A percentile compares a stretch with the other conserved stretches of the same genome.
These are phyloP conservation scores for Camillea tinctor DNA, from an alignment of 2,329 filamentous ascomycete species.

Conservation along the genomic window DNA sequence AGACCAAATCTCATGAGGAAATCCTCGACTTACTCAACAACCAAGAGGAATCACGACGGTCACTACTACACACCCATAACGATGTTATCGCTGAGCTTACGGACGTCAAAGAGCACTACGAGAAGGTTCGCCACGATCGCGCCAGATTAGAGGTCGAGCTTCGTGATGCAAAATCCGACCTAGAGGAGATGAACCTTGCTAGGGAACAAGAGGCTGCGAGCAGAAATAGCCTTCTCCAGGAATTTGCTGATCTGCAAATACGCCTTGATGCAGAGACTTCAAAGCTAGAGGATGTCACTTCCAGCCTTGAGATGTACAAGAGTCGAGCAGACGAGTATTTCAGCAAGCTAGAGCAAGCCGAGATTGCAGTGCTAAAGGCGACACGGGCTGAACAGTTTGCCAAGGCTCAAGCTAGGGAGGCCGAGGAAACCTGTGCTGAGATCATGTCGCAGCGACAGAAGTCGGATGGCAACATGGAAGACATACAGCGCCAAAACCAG, in stretches of 20 bases:
- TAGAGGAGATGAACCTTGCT: constrained; percentile 74
- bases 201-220: constrained; percentile 86
- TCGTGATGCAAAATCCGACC: constrained; percentile 77
- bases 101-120: constrained; percentile 83
- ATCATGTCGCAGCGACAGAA: constrained; percentile 91
- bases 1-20: constrained; percentile 91
- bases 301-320: constrained; percentile 87
- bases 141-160: constrained; percentile 81
- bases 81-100: constrained; percentile 80
- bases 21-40: constrained; percentile 89
- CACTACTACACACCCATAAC: constrained; percentile 81
- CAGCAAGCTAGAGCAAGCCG: constrained; percentile 92
- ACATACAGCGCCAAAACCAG: constrained; percentile 86
- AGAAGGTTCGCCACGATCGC: constrained; percentile 80
- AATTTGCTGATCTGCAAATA: constrained; percentile 92
- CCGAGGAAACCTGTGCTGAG: constrained; percentile 84
- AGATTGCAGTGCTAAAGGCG: constrained; percentile 92
- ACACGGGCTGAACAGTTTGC: constrained; percentile 91
- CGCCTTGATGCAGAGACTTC: constrained; percentile 86
- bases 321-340: constrained; percentile 93
- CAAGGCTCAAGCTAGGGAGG: constrained; percentile 82
- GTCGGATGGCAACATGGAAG: constrained; percentile 83
- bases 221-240: constrained; percentile 83
- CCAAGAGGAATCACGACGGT: constrained; percentile 84
- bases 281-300: constrained; percentile 77